Percentiles rank a stretch among this genome's conserved stretches.
These are phyloP conservation scores for Blastocladiella emersonii DNA, from an alignment of 371 early-diverging fungal genomes.

Conservation along the genomic window DNA sequence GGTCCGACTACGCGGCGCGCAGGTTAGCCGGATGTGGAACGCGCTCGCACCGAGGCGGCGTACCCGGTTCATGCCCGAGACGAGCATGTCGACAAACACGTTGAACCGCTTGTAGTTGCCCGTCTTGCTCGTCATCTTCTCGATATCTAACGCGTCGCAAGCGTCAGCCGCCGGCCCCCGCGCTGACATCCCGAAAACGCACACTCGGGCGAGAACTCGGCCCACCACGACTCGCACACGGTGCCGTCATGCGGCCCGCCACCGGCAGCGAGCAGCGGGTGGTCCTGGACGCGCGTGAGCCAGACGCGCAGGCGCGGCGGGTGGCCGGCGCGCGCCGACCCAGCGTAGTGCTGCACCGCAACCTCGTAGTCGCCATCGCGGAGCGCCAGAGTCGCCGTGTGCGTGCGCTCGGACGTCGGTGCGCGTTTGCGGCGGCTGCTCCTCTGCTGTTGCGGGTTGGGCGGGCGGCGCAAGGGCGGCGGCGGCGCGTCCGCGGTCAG, in stretches of 20 bases:
- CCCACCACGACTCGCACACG: not conserved
- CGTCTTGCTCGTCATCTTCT: constrained; percentile 6
- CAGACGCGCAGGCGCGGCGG: not conserved
- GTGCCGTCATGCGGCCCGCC: not conserved
- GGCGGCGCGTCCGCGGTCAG: too few species aligned
- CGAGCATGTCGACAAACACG: constrained; percentile 30
- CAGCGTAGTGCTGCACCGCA: not conserved
- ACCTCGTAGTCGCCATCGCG: not conserved
- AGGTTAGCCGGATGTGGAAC: too few species aligned
- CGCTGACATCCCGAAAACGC: not conserved
- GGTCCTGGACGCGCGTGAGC: not conserved
- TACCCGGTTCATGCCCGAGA: constrained; percentile 17
- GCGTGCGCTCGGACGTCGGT: too few species aligned
- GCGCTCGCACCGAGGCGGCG: too few species aligned
- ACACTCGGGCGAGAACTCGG: not conserved
- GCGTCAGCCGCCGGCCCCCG: not conserved
- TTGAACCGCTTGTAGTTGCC: constrained; percentile 32
- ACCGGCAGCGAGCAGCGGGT: not conserved
- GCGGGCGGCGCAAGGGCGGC: too few species aligned
- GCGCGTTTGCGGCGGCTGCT: too few species aligned
- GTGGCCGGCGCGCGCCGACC: not conserved
- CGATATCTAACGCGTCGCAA: not conserved
- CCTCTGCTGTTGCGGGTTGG: too few species aligned
- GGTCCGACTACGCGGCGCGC: constrained; percentile 6
- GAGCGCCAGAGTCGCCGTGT: not conserved